Conservation (phyloP, 352 stramenopile genomes). For the Thalassiosira oceanica region DNA sequence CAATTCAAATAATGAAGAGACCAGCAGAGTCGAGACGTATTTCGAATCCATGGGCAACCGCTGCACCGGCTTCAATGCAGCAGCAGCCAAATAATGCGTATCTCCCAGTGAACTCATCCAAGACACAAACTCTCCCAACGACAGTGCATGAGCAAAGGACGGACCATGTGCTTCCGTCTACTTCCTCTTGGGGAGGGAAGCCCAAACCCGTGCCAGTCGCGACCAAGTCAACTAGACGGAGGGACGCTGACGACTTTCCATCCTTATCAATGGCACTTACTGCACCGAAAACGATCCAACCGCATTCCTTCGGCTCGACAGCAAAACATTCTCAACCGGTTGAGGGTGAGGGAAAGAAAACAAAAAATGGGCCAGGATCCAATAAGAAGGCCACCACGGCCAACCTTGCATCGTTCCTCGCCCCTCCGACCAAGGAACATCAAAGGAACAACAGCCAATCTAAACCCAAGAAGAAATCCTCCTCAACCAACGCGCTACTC, state of each 20-base stretch:
- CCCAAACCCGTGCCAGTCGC: not conserved
- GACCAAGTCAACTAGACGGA: not conserved
- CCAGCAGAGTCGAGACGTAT: too few relatives aligned
- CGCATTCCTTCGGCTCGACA: conserved; percentile 4
- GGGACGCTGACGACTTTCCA: conserved; percentile 19
- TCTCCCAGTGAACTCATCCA: not conserved
- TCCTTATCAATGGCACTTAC: conserved; percentile 12
- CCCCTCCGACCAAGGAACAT: not conserved
- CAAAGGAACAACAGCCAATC: not conserved
- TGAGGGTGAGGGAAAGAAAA: not conserved
- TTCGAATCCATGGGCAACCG: too few relatives aligned
- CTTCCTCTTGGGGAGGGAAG: conserved; percentile 13
- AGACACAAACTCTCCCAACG: not conserved
- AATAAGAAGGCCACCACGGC: not conserved
- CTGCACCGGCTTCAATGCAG: not conserved
- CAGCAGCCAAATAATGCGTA: not conserved
- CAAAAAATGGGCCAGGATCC: not conserved
- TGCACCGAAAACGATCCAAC: conserved; percentile 3
- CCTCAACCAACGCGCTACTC: not conserved
- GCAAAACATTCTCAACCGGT: too few relatives aligned
- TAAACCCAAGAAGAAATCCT: not conserved
- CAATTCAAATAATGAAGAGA: conserved; percentile 2
- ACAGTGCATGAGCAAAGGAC: not conserved
- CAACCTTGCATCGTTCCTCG: not conserved
- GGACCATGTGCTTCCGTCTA: not conserved